These are phyloP conservation scores for Paradendryphiella salina DNA, from an alignment of 2,329 filamentous ascomycete species.

Conservation along the genomic window DNA sequence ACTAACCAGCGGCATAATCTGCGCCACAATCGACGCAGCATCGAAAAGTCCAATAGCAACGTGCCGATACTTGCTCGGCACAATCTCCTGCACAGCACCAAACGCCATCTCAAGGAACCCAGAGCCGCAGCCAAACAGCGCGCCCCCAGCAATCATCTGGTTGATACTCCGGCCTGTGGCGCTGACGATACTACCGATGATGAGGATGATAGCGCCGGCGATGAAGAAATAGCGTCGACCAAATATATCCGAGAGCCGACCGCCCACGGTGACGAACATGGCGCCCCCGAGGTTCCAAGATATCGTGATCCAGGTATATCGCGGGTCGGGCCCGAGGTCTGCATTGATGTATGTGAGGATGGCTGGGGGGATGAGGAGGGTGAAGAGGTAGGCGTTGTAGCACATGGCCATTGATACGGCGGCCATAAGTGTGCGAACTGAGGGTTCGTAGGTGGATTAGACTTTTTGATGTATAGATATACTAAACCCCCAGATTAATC, in stretches of 20 bases:
- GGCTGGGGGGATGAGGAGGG: slow-evolving; percentile 39
- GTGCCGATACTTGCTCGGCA: slow-evolving; percentile 47
- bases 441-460: neutral
- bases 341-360: slow-evolving; percentile 41
- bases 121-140: slow-evolving; percentile 48
- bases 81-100: slow-evolving; percentile 45
- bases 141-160: slow-evolving; percentile 49
- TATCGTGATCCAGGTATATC: slow-evolving; percentile 42
- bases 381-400: slow-evolving; percentile 43
- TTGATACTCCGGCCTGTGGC: slow-evolving; percentile 47
- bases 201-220: slow-evolving; percentile 40
- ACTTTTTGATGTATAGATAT: too few species aligned
- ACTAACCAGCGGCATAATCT: slow-evolving; percentile 40
- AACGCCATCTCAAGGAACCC: slow-evolving; percentile 50
- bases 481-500: neutral
- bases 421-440: slow-evolving; percentile 31
- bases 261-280: slow-evolving; percentile 39
- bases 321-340: slow-evolving; percentile 38
- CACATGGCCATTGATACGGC: slow-evolving; percentile 35
- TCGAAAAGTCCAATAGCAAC: slow-evolving; percentile 46
- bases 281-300: slow-evolving; percentile 41
- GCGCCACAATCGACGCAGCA: slow-evolving; percentile 36
- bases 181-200: slow-evolving; percentile 47
- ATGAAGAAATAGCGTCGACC: slow-evolving; percentile 43
- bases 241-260: slow-evolving; percentile 49